Base-by-base conservation (phyloP, 2,329 filamentous ascomycete species). In the Talaromyces albobiverticillius region DNA sequence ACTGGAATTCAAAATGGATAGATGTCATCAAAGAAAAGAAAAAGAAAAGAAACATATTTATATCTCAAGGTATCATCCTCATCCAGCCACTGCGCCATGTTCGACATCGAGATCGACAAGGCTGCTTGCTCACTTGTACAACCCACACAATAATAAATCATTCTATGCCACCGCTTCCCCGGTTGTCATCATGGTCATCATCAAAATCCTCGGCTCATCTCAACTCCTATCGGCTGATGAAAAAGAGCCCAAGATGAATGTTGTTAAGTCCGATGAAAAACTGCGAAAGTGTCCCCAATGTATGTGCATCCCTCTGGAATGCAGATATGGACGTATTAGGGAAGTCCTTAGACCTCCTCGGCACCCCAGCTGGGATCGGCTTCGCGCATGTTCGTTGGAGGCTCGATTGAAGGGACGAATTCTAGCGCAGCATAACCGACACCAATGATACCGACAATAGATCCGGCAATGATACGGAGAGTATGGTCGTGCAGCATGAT, bases 361-460 rank as follows among this genome's bases (percentile, higher is more conserved):
- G 87, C 86, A 54, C 87, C 87, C 87, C 87, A 90, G 64, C 86
- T 84, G 61, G 82, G 80, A 65, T 90, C 87, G 59, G 83, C 84
- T 71, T 90, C 87, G 70, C 88, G 84, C 88, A 91, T 91, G 78
- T 89, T 91, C 70, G 84, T 82, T 9, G 88, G 88, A 46, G 88
- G 86, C 74, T 91, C 88, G 67, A 91, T 89, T 58, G 86, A 88
- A 26, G 88, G 88, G 60, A 90, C 77, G 71, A 88, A 91, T 72
- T 91, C 88, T 67, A 91, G 81, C 46, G 76, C 85, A 61, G 82
- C 76, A 76, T 97, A 99, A 58, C 71, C 87, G 57, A 96, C 68
- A 63, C 94, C 94, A 60, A 90, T 77, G 50, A 94, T 64, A 49
- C 86, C 90, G 61, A 97, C 81, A 62, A 95, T 79, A 49, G 84